Evolutionary conservation across 345 rosid genomes (phyloP), one percentile per base, ranked within the genome.

Genomic region (Durio zibethinus): DNA sequence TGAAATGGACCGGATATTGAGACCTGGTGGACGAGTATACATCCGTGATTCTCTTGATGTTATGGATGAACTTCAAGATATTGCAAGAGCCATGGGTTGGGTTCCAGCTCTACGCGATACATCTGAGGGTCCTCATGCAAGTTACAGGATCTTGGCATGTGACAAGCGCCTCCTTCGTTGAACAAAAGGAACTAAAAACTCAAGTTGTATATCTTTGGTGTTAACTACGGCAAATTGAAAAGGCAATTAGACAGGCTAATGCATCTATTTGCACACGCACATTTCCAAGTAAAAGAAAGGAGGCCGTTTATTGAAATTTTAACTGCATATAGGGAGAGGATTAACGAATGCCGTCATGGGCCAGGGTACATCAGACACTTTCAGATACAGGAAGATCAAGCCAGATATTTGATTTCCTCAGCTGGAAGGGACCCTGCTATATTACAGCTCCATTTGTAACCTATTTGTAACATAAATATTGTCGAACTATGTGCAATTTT

Each of bases 41-140:
- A 93, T 96, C 25, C 92, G 97, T 36, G 99, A 96, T 60, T 83
- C 93, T 0, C 72, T 93, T 16, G 84, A 86, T 16, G 91, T 92
- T 75, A 88, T 92, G 89, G 92, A 88, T 43, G 97, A 93, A 79
- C 94, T 96, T 90, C 88, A 82, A 71, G 95, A 81, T 77, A 88
- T 88, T 14, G 95, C 87, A 0, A 93, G 84, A 52, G 97, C 97
- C 61, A 89, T 96, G 97, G 91, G 93, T 25, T 96, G 99, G 99
- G 89, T 67, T 10, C 80, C 80, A 7, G 3, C 79, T 35, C 33
- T 93, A 81, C 93, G 88, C 1, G 92, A 93, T 67, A 96, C 99
- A 42, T 81, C 94, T 21, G 99, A 96, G 87, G 99, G 99, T 52
- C 97, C 97, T 80, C 94, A 92, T 84, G 95, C 99, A 62, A 94